Conservation (phyloP, 2,329 filamentous ascomycete genomes). For the Tolypocladium nubicola region DNA sequence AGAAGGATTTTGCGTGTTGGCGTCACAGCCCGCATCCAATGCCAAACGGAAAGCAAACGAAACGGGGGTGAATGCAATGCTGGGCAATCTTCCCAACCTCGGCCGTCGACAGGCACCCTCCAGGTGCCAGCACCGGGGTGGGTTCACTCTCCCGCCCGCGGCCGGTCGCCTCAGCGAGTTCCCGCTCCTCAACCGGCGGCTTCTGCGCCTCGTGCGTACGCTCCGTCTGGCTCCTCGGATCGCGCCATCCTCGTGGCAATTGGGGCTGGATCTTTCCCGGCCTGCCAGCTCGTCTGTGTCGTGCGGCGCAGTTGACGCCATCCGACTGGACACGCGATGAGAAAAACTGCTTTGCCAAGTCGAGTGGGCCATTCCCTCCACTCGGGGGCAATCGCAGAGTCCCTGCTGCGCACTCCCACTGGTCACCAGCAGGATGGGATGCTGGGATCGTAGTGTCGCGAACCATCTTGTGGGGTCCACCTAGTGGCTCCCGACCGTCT, state of each 20-base stretch:
- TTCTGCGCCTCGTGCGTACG: too few species aligned
- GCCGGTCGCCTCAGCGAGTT: not conserved
- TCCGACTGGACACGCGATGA: not conserved
- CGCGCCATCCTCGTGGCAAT: slow-evolving; percentile 8
- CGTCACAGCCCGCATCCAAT: not conserved
- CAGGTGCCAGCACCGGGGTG: not conserved
- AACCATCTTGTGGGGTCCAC: slow-evolving; percentile 16
- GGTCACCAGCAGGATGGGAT: slow-evolving; percentile 13
- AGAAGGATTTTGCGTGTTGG: not conserved
- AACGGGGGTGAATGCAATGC: not conserved
- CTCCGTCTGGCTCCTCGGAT: not conserved
- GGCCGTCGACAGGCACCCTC: not conserved
- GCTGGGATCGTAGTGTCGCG: slow-evolving; percentile 10
- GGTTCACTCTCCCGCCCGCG: not conserved
- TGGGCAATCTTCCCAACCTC: not conserved
- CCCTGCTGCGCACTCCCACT: not conserved
- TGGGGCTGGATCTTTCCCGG: not conserved
- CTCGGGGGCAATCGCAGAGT: not conserved
- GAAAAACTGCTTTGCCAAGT: not conserved
- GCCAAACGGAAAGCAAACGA: not conserved
- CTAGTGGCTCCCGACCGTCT: slow-evolving; percentile 21
- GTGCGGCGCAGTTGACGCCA: not conserved
- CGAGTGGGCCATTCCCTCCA: slow-evolving; percentile 5
- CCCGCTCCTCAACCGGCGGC: not conserved
- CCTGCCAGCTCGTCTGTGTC: not conserved